phyloP scores from a whole-genome alignment of 2,329 filamentous ascomycete genomes.

The Colletotrichum spaethianum region DNA sequence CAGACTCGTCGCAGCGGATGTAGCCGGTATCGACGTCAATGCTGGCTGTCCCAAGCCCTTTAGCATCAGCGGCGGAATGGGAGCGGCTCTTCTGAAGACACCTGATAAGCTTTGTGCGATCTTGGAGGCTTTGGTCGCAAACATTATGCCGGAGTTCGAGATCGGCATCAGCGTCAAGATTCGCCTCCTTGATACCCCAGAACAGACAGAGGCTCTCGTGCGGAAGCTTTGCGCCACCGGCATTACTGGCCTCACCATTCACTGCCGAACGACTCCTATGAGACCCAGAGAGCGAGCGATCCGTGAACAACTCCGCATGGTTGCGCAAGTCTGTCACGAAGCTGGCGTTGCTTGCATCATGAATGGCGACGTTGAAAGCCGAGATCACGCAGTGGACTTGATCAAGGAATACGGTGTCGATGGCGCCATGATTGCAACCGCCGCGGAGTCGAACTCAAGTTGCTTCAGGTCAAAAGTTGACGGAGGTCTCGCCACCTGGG shows the following conservation, averaged over 20 bases:
- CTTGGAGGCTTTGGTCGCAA: constrained; percentile 83
- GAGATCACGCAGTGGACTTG: constrained; percentile 80
- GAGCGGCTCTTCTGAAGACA: constrained; percentile 87
- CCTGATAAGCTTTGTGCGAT: constrained; percentile 89
- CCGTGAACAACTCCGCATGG: constrained; percentile 86
- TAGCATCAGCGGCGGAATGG: constrained; percentile 94
- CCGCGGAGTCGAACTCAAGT: constrained; percentile 91
- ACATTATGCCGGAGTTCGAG: constrained; percentile 82
- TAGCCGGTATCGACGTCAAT: constrained; percentile 96
- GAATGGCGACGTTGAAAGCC: constrained; percentile 90
- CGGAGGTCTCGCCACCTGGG: constrained; percentile 82
- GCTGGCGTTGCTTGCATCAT: constrained; percentile 93
- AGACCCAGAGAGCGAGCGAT: constrained; percentile 90
- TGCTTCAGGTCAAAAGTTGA: constrained; percentile 81
- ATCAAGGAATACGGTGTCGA: constrained; percentile 87
- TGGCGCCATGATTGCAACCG: constrained; percentile 96
- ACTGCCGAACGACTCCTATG: constrained; percentile 98
- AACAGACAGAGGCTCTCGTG: constrained; percentile 84
- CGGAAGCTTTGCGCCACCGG: constrained; percentile 85
- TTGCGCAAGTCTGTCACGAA: constrained; percentile 83
- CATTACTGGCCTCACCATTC: constrained; percentile 92
- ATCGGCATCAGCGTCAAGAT: constrained; percentile 99
- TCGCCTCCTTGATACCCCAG: constrained; percentile 83
- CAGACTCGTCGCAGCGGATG: constrained; percentile 86
- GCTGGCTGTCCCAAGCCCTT: constrained; percentile 99